A percentile compares a stretch with the other conserved stretches of the same genome.
Evolutionary conservation across 2,329 filamentous ascomycete genomes (phyloP).

Genomic region (Colletotrichum neosansevieriae): DNA sequence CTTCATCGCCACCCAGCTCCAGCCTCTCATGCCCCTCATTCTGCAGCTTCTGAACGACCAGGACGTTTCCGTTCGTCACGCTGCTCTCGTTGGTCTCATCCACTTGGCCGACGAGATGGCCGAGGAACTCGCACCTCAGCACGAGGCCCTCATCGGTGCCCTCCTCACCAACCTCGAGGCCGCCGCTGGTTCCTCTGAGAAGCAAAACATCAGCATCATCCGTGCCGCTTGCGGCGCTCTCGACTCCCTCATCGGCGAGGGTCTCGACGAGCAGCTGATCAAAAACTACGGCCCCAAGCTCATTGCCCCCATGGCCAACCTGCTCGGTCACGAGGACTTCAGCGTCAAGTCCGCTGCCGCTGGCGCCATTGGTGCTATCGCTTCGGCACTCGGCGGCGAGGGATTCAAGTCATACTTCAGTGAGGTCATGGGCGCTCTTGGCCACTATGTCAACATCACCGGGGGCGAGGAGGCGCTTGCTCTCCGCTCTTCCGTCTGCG

Average conservation of each 20-base stretch:
- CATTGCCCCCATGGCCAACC: constrained; percentile 84
- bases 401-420: constrained; percentile 93
- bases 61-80: constrained; percentile 87
- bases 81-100: constrained; percentile 87
- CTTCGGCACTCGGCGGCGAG: constrained; percentile 83
- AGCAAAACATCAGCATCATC: constrained; percentile 86
- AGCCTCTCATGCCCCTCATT: constrained; percentile 86
- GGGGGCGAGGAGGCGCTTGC: constrained; percentile 91
- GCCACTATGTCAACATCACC: constrained; percentile 86
- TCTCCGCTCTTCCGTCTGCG: constrained; percentile 88
- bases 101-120: constrained; percentile 93
- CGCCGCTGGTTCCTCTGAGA: constrained; percentile 76
- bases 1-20: constrained; percentile 94
- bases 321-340: constrained; percentile 86
- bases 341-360: constrained; percentile 92
- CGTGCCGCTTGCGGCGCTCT: constrained; percentile 91
- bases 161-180: constrained; percentile 91
- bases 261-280: constrained; percentile 84
- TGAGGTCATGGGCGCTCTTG: constrained; percentile 89
- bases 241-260: constrained; percentile 91
- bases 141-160: constrained; percentile 84
- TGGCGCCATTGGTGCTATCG: constrained; percentile 90
- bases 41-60: constrained; percentile 85
- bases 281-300: constrained; percentile 85
- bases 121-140: constrained; percentile 88